phyloP scores from a whole-genome alignment of 768 basidiomycete species.

The Lactifluus pinguis region DNA sequence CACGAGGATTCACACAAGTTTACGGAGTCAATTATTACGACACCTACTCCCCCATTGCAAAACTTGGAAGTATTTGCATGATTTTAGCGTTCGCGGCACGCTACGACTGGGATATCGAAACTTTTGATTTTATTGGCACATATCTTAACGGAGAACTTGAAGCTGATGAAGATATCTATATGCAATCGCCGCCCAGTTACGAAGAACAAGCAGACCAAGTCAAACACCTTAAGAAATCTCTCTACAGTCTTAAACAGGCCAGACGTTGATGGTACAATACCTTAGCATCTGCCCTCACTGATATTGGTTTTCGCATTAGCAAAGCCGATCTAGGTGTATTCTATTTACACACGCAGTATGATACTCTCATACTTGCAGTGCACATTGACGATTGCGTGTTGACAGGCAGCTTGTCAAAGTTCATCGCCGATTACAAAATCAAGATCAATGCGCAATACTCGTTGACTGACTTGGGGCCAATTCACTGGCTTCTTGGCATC shows the following conservation, averaged over 20 bases:
- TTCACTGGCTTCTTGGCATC: no score
- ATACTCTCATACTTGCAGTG: not conserved
- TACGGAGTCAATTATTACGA: constrained; percentile 25
- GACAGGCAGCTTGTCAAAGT: no score
- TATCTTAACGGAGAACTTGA: not conserved
- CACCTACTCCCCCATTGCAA: no score
- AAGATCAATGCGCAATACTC: no score
- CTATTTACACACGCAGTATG: rapidly evolving
- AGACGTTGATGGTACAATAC: not conserved
- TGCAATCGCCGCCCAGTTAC: no score
- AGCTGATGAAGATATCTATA: no score
- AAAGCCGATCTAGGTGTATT: not conserved
- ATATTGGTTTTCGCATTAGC: not conserved
- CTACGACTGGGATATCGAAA: not conserved
- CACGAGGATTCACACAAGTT: constrained; percentile 33
- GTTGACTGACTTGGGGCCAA: no score
- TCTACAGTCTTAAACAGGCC: not conserved
- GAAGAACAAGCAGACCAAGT: no score
- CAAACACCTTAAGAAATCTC: not conserved
- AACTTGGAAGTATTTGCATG: no score
- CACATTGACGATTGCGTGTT: no score
- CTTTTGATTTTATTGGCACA: not conserved
- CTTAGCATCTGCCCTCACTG: not conserved
- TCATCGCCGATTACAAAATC: no score
- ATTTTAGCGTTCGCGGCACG: constrained; percentile 23